Conservation (phyloP, 2,329 filamentous ascomycete genomes). For the Aspergillus sergii region DNA sequence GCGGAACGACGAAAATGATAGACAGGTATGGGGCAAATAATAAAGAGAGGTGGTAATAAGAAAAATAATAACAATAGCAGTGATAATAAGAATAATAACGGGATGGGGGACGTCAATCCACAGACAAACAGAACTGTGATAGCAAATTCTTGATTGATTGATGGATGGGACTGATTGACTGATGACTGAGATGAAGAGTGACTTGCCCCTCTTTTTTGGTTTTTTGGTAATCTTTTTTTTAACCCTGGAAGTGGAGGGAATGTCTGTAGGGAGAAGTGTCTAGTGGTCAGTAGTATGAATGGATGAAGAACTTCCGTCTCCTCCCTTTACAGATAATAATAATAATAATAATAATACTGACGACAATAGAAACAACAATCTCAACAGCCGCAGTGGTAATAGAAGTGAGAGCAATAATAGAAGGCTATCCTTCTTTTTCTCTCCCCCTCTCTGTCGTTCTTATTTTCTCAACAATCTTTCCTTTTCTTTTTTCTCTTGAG, state of each 20-base stretch:
- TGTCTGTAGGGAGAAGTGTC: not conserved
- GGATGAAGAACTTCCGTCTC: not conserved
- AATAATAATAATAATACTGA: conserved; percentile 4
- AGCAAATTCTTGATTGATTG: conserved; percentile 10
- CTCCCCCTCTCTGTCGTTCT: not conserved
- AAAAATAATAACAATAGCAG: conserved; percentile 11
- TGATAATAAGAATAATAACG: not conserved
- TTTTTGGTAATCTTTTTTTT: not conserved
- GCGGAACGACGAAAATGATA: not conserved
- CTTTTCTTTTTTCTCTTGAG: not conserved
- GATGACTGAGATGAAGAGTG: not conserved
- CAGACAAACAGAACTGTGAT: conserved; percentile 11
- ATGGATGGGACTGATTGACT: not conserved
- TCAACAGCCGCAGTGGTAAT: not conserved
- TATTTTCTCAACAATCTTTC: conserved; percentile 5
- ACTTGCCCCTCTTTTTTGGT: conserved; percentile 10
- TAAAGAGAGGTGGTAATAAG: conserved; percentile 10
- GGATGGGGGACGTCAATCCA: not conserved
- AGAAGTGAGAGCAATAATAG: not conserved
- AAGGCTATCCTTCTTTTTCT: not conserved
- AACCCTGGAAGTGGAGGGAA: not conserved
- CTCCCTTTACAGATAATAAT: conserved; percentile 6
- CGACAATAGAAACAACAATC: not conserved
- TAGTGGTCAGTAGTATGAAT: conserved; percentile 1
- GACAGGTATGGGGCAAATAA: not conserved